Evolutionary conservation across 202 grass and related monocot genomes (phyloP), one percentile per base, ranked within the genome.

Genomic region (Saccharum hybrid): DNA sequence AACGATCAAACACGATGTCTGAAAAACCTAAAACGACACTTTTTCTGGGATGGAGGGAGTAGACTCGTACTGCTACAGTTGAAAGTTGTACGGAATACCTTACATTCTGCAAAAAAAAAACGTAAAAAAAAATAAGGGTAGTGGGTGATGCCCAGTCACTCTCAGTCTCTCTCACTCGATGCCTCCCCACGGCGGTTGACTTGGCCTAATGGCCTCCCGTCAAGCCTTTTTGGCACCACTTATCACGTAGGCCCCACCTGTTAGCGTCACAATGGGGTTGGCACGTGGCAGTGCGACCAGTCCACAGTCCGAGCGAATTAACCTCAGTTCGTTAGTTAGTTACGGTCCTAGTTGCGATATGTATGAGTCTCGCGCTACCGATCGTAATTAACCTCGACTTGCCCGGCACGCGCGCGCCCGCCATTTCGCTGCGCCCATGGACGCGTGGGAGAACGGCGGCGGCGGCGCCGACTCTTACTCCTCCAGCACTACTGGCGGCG

Each of bases 381-480:
- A 28, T 71, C 41, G 13, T 31, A 48, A 71, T 26, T 21, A 71
- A 14, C n/a, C n/a, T 43, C 40, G 68, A 43, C n/a, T 70, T 43
- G 67, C 67, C 10, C 39, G 40, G 40, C n/a, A n/a, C 16, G 18
- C 52, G 11, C 39, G 37, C 9, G 42, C 74, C 4, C 41, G 41
- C 41, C 34, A 68, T 76, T 69, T 9, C 16, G 33, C 48, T 67
- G 12, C 57, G 39, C 12, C 7, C 11, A 89, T 89, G 87, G 72
- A 66, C 76, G 62, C 42, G 61, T 75, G 81, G 63, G 77, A 64
- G 56, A 59, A 64, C 71, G 63, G 49, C 41, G 33, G 79, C 66
- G 64, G 64, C 63, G 51, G 10, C 5, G 48, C 19, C 5, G 51
- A 5, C 14, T 46, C 74, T 0, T 59, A 10, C 48, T 65, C 66